Conservation (phyloP, 1,284 basidiomycete species). For the Trametes hirsuta region DNA sequence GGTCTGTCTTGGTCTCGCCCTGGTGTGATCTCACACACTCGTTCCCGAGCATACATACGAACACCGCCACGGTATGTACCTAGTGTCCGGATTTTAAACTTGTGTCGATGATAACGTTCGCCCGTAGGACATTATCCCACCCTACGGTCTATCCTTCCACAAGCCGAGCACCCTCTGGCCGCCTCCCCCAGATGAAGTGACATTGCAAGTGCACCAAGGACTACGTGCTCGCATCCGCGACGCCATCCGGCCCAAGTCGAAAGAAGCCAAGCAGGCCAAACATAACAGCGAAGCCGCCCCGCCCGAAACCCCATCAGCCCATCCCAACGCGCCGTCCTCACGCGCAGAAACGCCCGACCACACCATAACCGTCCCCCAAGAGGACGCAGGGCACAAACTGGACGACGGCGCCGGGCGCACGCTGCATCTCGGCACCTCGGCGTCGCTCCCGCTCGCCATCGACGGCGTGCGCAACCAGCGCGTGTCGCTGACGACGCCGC, state of each 20-base stretch:
- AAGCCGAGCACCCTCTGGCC: constrained; percentile 94
- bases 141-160: constrained; percentile 69
- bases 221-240: constrained; percentile 68
- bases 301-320: neutral
- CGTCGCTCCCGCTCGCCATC: constrained; percentile 41
- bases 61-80: constrained; percentile 73
- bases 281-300: neutral
- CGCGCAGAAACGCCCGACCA: constrained; percentile 15
- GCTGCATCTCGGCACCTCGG: constrained; percentile 47
- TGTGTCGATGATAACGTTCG: neutral
- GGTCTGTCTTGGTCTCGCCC: constrained; percentile 84
- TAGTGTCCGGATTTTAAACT: neutral
- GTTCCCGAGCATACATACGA: constrained; percentile 86
- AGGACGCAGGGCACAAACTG: constrained; percentile 20
- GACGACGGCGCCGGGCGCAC: constrained; percentile 14
- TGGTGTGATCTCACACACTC: constrained; percentile 96
- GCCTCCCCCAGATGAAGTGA: constrained; percentile 80
- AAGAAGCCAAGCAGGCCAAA: neutral
- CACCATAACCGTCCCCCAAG: constrained; percentile 5
- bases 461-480: constrained; percentile 41
- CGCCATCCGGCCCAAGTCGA: constrained; percentile 45
- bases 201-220: constrained; percentile 60
- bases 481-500: constrained; percentile 44
- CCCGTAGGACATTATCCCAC: constrained; percentile 72
- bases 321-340: neutral